phyloP scores from a whole-genome alignment of 768 basidiomycete species.

The Panaeolus papilionaceus region DNA sequence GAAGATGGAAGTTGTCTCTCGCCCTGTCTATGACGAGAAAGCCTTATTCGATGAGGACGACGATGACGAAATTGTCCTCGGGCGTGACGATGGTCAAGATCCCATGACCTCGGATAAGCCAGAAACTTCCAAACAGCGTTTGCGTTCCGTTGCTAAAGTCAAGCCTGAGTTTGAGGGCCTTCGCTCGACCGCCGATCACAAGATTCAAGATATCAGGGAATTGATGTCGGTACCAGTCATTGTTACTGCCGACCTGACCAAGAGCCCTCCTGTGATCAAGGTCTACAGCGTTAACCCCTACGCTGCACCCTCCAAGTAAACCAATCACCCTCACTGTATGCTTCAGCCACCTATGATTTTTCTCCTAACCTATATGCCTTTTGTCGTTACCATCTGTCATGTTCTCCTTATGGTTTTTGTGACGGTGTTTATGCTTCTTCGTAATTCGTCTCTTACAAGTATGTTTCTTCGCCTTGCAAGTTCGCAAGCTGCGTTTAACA shows the following conservation, averaged over 20 bases:
- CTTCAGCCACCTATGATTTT: constrained; percentile 18
- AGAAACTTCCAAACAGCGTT: constrained; percentile 80
- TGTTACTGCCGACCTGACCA: constrained; percentile 92
- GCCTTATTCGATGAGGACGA: constrained; percentile 92
- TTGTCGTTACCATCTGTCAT: constrained; percentile 26
- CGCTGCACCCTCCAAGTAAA: constrained; percentile 53
- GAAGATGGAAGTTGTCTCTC: constrained; percentile 91
- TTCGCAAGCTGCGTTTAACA: not conserved
- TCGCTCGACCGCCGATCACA: constrained; percentile 81
- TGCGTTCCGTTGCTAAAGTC: constrained; percentile 76
- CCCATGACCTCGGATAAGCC: constrained; percentile 33
- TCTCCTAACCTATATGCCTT: constrained; percentile 19
- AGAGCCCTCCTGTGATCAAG: constrained; percentile 96
- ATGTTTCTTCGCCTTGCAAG: not conserved
- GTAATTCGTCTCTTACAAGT: constrained; percentile 21
- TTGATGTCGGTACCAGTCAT: constrained; percentile 95
- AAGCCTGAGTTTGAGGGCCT: constrained; percentile 87
- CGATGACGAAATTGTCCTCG: constrained; percentile 81
- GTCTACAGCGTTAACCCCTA: constrained; percentile 97
- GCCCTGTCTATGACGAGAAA: constrained; percentile 85
- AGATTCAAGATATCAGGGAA: constrained; percentile 94
- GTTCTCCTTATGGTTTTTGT: constrained; percentile 32
- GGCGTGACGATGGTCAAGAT: constrained; percentile 50
- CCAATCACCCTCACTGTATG: not conserved
- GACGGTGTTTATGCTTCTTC: constrained; percentile 22